Evolutionary conservation across 495 filamentous ascomycete species (phyloP).

Genomic region (Aspergillus baeticus): DNA sequence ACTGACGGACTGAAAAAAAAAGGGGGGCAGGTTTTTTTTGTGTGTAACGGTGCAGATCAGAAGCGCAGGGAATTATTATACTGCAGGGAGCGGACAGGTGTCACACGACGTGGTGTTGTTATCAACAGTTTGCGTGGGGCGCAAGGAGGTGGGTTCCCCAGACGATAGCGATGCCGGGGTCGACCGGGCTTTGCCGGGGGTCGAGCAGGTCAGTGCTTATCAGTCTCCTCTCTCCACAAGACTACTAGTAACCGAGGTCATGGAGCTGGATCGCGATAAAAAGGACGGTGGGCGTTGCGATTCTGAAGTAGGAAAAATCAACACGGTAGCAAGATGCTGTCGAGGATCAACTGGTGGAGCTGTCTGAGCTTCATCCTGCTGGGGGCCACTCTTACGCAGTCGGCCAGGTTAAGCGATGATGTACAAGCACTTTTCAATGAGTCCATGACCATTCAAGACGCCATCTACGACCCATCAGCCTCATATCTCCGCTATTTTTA

Average conservation of each 20-base stretch:
- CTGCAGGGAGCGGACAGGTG: background rate
- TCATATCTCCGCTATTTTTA: slow-evolving; percentile 25
- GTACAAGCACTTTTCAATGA: slow-evolving; percentile 22
- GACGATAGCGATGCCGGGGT: background rate
- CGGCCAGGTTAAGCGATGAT: background rate
- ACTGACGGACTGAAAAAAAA: background rate
- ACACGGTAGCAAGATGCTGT: background rate
- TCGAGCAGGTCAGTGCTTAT: background rate
- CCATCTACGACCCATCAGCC: slow-evolving; percentile 16
- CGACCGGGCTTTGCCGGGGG: slow-evolving; percentile 3
- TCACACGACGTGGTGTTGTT: background rate
- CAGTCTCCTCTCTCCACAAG: background rate
- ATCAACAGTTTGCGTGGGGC: background rate
- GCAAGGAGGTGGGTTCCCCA: background rate
- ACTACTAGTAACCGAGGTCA: background rate
- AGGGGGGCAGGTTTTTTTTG: background rate
- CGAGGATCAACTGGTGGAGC: background rate
- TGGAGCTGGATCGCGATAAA: background rate
- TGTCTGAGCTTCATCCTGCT: background rate
- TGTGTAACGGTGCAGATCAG: background rate
- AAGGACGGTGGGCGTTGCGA: background rate
- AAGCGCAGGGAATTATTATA: too few species aligned
- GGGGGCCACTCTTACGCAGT: background rate
- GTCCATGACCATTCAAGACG: slow-evolving; percentile 29
- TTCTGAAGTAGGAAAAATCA: background rate